These are phyloP conservation scores for Zygosaccharomyces bailii DNA, from an alignment of 805 yeast species.

Conservation along the genomic window DNA sequence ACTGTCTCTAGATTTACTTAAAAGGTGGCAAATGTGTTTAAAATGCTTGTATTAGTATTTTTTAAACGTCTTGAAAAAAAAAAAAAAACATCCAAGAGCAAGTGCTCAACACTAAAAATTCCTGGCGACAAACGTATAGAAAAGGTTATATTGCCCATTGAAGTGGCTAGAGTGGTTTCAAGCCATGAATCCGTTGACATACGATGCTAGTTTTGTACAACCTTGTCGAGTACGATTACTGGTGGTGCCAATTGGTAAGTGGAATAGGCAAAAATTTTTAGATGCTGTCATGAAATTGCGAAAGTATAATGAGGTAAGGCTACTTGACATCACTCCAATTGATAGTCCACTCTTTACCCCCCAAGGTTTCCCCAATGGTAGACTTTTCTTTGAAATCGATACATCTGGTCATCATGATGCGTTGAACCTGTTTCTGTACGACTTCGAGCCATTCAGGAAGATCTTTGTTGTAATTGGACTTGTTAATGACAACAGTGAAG, in stretches of 20 bases:
- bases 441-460: conserved; percentile 86
- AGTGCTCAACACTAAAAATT: background rate
- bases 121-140: background rate
- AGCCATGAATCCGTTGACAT: conserved; percentile 17
- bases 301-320: conserved; percentile 57
- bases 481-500: conserved; percentile 28
- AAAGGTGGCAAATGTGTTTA: conserved; percentile 17
- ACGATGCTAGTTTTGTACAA: conserved; percentile 40
- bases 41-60: background rate
- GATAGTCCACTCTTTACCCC: conserved; percentile 67
- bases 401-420: conserved; percentile 42
- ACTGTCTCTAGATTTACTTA: background rate
- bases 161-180: background rate
- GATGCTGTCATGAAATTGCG: conserved; percentile 44
- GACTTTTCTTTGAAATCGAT: conserved; percentile 56
- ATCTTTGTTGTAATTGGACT: conserved; percentile 60
- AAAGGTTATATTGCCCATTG: background rate
- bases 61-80: background rate
- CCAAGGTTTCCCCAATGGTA: conserved; percentile 77
- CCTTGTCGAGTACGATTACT: conserved; percentile 67
- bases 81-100: background rate
- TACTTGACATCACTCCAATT: conserved; percentile 72
- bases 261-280: conserved; percentile 39
- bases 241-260: conserved; percentile 61
- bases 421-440: conserved; percentile 68